Percentiles rank a stretch among this genome's conserved stretches.
phyloP scores from a whole-genome alignment of 305 asterid species.

The Stenogyne calaminthoides region DNA sequence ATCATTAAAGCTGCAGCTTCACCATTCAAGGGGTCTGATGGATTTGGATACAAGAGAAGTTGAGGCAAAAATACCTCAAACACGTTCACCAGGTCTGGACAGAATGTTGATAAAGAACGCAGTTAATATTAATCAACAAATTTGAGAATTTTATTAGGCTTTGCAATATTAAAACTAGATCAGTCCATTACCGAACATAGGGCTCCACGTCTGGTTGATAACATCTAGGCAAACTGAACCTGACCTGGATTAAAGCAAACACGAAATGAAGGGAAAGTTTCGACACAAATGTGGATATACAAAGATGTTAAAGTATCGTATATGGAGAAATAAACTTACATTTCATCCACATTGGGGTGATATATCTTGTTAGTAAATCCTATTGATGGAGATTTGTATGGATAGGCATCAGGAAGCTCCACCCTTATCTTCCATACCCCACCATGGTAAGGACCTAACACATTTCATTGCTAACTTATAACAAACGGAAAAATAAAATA shows the following conservation, averaged over 20 bases:
- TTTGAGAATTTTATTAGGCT: not conserved
- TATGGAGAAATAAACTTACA: constrained; percentile 45
- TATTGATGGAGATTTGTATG: constrained; percentile 93
- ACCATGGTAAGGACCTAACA: constrained; percentile 85
- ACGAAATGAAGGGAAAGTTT: constrained; percentile 1
- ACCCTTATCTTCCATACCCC: constrained; percentile 95
- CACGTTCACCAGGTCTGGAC: constrained; percentile 83
- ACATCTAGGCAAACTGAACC: constrained; percentile 96
- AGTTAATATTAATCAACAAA: constrained; percentile 13
- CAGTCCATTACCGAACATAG: constrained; percentile 81
- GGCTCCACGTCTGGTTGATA: constrained; percentile 97
- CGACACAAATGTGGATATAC: not conserved
- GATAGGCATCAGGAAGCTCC: constrained; percentile 95
- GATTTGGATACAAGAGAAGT: constrained; percentile 92
- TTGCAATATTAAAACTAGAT: not conserved
- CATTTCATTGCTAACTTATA: constrained; percentile 28
- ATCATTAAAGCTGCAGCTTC: constrained; percentile 93
- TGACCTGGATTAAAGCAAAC: constrained; percentile 58
- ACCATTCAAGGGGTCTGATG: constrained; percentile 89
- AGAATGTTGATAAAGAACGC: not conserved
- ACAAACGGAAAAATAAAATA: not conserved
- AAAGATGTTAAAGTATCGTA: not conserved
- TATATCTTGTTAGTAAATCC: constrained; percentile 88
- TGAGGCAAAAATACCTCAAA: constrained; percentile 94
- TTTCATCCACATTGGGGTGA: constrained; percentile 97